Evolutionary conservation across 164 flowering plant species (phyloP), one percentile per base, ranked within the genome.

Genomic region (Buxus sempervirens): DNA sequence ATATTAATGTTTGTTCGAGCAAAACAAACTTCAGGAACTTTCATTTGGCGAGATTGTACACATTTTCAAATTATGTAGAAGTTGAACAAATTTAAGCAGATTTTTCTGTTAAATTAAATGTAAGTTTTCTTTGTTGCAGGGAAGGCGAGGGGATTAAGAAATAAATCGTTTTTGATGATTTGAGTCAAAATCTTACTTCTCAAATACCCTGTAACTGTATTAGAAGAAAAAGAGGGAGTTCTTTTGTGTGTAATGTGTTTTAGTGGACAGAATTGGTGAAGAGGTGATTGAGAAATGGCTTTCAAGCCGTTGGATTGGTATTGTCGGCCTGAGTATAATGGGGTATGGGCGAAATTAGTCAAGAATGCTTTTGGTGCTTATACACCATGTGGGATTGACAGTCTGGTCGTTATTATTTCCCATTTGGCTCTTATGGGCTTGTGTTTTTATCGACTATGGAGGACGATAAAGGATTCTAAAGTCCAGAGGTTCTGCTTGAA

Each of bases 311-410:
- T 93, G 71, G 81, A 41, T 58, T 93, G 97, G 98, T 96, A 88
- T 64, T 96, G 99, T 66, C 74, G 76, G 73, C 98, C 99, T 13
- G 96, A 81, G 58, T 77, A 75, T 7, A 76, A 88, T 79, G 99
- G 98, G 24, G 77, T 84, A 15, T 96, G 99, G 99, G 71, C 90
- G 1, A 86, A 67, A 63, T 69, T 57, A 14, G 91, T 85, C 62
- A 84, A 85, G 54, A 90, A 85, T 85, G 96, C 93, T 6, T 84
- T 96, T 73, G 99, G 98, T 26, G 84, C 85, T n/a, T 96, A 91
- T 63, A 90, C 98, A 13, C 99, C 99, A 0, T 96, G 99, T 79
- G 93, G 85, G 14, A 71, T 79, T 16, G 93, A 90, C 69, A 78
- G 87, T 38, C 12, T 96, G 71, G 99, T 90, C 49, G 70, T 84